Base-by-base conservation (phyloP, 2,329 filamentous ascomycete species). In the Cryphonectria japonica region DNA sequence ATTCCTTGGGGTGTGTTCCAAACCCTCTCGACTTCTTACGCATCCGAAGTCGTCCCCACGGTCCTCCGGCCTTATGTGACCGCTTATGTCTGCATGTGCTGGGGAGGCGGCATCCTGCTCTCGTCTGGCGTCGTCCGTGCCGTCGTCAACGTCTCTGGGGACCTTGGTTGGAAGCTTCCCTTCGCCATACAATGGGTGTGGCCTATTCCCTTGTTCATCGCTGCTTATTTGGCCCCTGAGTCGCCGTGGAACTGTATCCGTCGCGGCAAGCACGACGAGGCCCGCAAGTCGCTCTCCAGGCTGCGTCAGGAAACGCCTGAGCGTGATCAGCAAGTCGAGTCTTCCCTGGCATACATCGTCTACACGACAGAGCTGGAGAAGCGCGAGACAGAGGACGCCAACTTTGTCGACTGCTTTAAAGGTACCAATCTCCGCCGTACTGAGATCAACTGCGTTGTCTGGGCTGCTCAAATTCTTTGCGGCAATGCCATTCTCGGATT, bases 101-200 rank as follows among this genome's bases (percentile, higher is more conserved):
- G 80, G 77, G 78, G 79, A 3, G 78, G 80, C n/a, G 82, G 82
- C 7, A 80, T 82, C 68, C 73, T 83, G 29, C 74, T 81, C n/a
- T 76, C 76, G 1, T 77, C 79, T 1, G 79, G 78, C 0, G 79
- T 82, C 3, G 75, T 81, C 9, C 76, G 78, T 61, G 78, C 74
- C 19, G 75, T 82, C 16, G 68, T 80, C 5, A 69, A 75, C 39
- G 73, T 76, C 29, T 72, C 72, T 0, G 76, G 77, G 8, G 72
- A 83, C 65, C 69, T 82, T 76, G 80, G 77, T 75, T 37, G 82
- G 80, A 69, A 76, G 77, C 19, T 81, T 3, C 81, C 81, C 0
- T 83, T 80, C 65, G 81, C 76, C 2, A 66, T 82, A 4, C 81
- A 83, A 74, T 83, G 82, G 82, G 72, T 79, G 1, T 83, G 79